Evolutionary conservation across 345 rosid species (phyloP).

Genomic region (Gynandropsis gynandra): DNA sequence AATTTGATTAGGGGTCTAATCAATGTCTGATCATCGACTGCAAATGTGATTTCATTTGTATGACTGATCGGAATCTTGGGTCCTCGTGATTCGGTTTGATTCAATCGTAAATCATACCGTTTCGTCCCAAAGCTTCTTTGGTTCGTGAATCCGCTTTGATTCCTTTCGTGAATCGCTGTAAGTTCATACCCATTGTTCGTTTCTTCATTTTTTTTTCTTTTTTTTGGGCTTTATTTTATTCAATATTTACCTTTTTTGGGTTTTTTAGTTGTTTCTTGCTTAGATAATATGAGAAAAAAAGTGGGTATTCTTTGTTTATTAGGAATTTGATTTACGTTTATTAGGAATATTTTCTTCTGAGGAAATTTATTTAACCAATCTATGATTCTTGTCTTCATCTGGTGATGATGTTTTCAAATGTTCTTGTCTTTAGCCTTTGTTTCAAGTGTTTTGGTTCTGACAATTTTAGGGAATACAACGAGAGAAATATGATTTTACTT

Average conservation of each 20-base stretch:
- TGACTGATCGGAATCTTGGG: slow-evolving; percentile 1
- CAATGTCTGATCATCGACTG: background rate
- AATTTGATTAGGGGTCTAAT: background rate
- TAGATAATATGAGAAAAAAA: slow-evolving; percentile 18
- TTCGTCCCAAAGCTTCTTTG: slow-evolving; percentile 17
- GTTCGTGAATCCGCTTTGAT: slow-evolving; percentile 14
- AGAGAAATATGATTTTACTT: background rate
- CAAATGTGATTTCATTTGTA: slow-evolving; percentile 18
- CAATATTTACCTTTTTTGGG: background rate
- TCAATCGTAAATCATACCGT: slow-evolving; percentile 4
- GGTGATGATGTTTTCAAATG: slow-evolving; percentile 15
- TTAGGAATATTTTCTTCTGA: slow-evolving; percentile 11
- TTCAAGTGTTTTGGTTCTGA: slow-evolving; percentile 11
- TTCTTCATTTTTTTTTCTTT: slow-evolving; percentile 18
- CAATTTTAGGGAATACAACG: background rate
- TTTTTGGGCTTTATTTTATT: slow-evolving; percentile 17
- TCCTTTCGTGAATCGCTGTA: slow-evolving; percentile 27
- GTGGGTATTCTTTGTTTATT: background rate
- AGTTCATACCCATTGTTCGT: slow-evolving; percentile 2
- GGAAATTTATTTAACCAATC: slow-evolving; percentile 1
- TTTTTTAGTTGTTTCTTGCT: slow-evolving; percentile 18
- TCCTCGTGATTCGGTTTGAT: slow-evolving; percentile 10
- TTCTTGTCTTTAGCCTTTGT: slow-evolving; percentile 6
- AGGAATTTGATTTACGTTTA: background rate
- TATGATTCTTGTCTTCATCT: background rate